Base-by-base conservation (phyloP, 176 grass and related monocot species). In the Themeda triandra region DNA sequence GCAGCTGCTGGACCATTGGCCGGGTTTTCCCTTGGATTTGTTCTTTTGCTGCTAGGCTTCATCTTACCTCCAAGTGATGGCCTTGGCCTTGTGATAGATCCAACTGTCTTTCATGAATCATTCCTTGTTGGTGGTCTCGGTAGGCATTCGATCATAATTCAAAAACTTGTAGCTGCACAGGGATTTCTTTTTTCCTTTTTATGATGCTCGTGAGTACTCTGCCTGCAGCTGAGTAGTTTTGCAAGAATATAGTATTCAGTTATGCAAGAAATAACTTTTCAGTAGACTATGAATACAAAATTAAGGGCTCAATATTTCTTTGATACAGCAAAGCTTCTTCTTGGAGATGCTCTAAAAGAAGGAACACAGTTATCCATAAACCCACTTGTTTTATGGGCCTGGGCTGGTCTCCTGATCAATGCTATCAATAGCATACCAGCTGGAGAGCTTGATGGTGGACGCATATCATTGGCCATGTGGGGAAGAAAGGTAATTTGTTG, bases 381-480 rank as follows among this genome's bases (percentile, higher is more conserved):
- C 77, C 96, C 96, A 14, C 90, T 99, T 32, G 96, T 99, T 39
- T 71, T 99, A 31, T 99, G 91, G 93, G 89, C 96, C 11, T 99
- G 96, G 96, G 81, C 96, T 36, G 96, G 96, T 76, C 96, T 99
- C 44, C 75, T 99, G 68, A 92, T 99, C 68, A 99, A 96, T 56
- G 96, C 96, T 54, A 94, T 96, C 51, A 99, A 96, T 44, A 92
- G 93, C 75, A 94, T 99, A 60, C 96, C 96, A 8, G 89, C 91
- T 30, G 93, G 96, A 83, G 93, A 99, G 71, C 93, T 99, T 40
- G 96, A 99, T 42, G 96, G 93, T 1, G 96, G 93, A 0, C 93
- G 93, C 58, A 91, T 96, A 86, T 84, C 93, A 37, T 94, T 92
- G 37, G 68, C 89, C 56, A 92, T 97, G 78, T 97, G 94, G 94